These are phyloP conservation scores for Monosporascus sp. DNA, from an alignment of 2,329 filamentous ascomycete genomes.

Conservation along the genomic window DNA sequence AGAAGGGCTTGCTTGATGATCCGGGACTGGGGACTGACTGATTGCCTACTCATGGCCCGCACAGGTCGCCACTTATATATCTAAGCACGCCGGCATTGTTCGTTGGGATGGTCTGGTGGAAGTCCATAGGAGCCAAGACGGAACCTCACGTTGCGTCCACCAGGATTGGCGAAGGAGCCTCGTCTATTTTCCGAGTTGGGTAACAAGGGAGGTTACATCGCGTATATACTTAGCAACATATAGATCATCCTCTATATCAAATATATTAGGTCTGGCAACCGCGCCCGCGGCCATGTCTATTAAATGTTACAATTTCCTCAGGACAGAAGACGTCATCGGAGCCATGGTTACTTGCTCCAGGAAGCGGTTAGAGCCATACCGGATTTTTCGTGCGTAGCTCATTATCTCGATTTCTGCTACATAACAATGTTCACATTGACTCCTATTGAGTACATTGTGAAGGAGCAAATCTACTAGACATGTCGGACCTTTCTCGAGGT, in stretches of 20 bases:
- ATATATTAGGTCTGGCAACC: neutral
- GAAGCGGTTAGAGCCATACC: neutral
- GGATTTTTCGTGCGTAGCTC: neutral
- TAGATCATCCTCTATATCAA: neutral
- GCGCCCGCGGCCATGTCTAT: too few relatives aligned
- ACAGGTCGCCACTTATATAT: slow-evolving; percentile 9
- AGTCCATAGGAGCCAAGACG: slow-evolving; percentile 8
- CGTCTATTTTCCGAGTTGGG: slow-evolving; percentile 11
- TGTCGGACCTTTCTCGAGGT: slow-evolving; percentile 9
- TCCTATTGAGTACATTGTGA: slow-evolving; percentile 18
- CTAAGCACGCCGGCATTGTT: neutral
- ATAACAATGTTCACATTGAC: slow-evolving; percentile 11
- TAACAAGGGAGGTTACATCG: slow-evolving; percentile 14
- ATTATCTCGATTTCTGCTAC: slow-evolving; percentile 18
- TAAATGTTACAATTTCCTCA: too few relatives aligned
- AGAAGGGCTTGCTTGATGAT: too few relatives aligned
- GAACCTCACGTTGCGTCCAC: slow-evolving; percentile 15
- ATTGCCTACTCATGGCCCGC: neutral
- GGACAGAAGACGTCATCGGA: too few relatives aligned
- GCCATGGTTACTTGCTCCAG: too few relatives aligned
- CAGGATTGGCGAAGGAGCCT: slow-evolving; percentile 6
- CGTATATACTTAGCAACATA: slow-evolving; percentile 5
- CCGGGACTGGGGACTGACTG: too few relatives aligned
- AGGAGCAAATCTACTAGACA: slow-evolving; percentile 17
- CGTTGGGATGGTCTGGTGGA: slow-evolving; percentile 1